Evolutionary conservation across 148 eudicot genomes (phyloP), one percentile per base, ranked within the genome.

Genomic region (Agrostemma githago): DNA sequence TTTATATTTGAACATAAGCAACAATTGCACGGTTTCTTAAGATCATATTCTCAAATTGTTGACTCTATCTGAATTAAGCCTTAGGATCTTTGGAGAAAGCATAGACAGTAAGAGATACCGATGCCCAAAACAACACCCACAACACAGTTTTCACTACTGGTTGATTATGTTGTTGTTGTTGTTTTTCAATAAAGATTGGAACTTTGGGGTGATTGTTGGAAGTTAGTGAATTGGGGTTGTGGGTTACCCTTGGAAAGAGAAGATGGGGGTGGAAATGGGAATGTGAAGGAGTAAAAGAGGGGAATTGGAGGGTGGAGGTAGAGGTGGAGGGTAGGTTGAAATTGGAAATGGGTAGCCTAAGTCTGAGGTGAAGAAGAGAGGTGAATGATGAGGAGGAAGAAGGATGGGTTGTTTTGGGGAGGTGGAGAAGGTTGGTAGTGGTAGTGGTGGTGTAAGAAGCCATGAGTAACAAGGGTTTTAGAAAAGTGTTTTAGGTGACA

Each of bases 101-200:
- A 74, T 84, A 92, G 61, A 89, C 46, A 11, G 86, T 92, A 26
- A 95, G 62, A 56, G 97, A 95, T 41, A 89, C 79, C 19, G 96
- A 87, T 2, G 97, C 90, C 96, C 96, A 95, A 57, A 95, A 77
- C 68, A 90, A 63, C 1, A 86, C 97, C 97, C 88, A 92, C 37
- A 92, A 82, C 2, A 82, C 68, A 34, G 89, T 84, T 77, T 92
- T 90, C 51, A 87, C 83, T 20, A 97, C 96, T 19, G 38, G 39
- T 5, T 5, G 15, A 37, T 37, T 37, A 1, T 20, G 65, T 8
- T 38, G n/a, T n/a, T n/a, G n/a, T 26, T 7, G 34, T 20, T 44
- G 71, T 9, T 74, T 75, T 4, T 72, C 79, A 5, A 81, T 83
- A 26, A 61, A 65, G 3, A 60, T 73, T 21, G 80, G 46, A 1